These are phyloP conservation scores for Asclepias syriaca DNA, from an alignment of 257 asterid species.

Conservation along the genomic window DNA sequence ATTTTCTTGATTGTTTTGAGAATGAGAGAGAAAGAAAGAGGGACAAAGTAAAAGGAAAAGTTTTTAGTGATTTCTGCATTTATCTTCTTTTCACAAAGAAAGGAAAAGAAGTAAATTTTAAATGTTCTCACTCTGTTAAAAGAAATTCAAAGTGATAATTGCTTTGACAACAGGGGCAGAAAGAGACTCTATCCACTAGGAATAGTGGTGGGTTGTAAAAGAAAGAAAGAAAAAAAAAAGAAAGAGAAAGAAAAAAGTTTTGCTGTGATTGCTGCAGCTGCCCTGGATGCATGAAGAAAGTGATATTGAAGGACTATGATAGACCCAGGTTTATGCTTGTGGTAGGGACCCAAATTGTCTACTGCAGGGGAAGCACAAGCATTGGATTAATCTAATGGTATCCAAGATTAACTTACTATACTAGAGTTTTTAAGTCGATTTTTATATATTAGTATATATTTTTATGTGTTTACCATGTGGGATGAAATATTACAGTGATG, in stretches of 20 bases:
- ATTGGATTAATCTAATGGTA: neutral
- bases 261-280: slow-evolving; percentile 7
- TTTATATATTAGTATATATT: too few species aligned
- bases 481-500: neutral
- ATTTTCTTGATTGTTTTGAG: neutral
- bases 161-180: neutral
- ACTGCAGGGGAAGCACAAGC: neutral
- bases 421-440: too few species aligned
- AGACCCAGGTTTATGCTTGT: neutral
- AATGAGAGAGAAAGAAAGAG: neutral
- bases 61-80: neutral
- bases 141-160: neutral
- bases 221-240: neutral
- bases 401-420: too few species aligned
- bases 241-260: neutral
- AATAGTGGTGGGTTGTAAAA: neutral
- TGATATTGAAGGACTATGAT: neutral
- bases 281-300: slow-evolving; percentile 1
- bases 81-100: neutral
- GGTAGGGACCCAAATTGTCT: slow-evolving; percentile 12
- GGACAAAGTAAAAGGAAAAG: neutral
- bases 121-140: neutral
- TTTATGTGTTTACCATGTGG: too few species aligned
- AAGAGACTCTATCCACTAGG: slow-evolving; percentile 5
- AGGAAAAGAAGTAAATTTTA: neutral